phyloP scores from a whole-genome alignment of 768 basidiomycete genomes.

The Lyophyllum shimeji region DNA sequence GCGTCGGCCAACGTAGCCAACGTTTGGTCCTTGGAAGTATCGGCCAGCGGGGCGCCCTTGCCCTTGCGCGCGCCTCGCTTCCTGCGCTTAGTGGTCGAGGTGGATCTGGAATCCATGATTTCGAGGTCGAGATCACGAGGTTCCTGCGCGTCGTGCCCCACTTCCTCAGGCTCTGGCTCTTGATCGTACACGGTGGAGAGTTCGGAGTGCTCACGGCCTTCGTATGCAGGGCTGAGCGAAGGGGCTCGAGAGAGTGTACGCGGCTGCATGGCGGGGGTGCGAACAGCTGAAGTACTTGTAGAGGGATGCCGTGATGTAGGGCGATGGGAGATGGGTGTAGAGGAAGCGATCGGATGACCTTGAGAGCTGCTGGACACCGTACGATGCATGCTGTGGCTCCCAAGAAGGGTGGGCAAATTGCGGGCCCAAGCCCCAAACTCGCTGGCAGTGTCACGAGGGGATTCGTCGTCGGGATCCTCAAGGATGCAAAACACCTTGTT shows the following conservation, averaged over 20 bases:
- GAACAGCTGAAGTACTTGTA: slow-evolving; percentile 40
- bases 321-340: slow-evolving; percentile 66
- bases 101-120: slow-evolving; percentile 51
- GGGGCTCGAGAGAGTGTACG: slow-evolving; percentile 65
- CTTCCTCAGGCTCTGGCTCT: slow-evolving; percentile 47
- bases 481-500: slow-evolving; percentile 82
- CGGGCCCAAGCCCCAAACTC: slow-evolving; percentile 88
- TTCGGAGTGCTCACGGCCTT: slow-evolving; percentile 42
- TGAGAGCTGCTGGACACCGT: slow-evolving; percentile 60
- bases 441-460: slow-evolving; percentile 68
- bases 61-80: slow-evolving; percentile 87
- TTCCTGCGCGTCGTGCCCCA: slow-evolving; percentile 41
- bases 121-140: slow-evolving; percentile 33
- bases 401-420: slow-evolving; percentile 74
- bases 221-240: slow-evolving; percentile 53
- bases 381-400: slow-evolving; percentile 54
- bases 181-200: slow-evolving; percentile 57
- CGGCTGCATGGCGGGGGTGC: slow-evolving; percentile 52
- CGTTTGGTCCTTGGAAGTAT: slow-evolving; percentile 52
- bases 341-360: slow-evolving; percentile 63
- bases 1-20: slow-evolving; percentile 74
- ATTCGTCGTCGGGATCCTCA: slow-evolving; percentile 61
- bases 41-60: slow-evolving; percentile 52
- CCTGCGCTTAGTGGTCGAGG: slow-evolving; percentile 76
- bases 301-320: slow-evolving; percentile 69